These are phyloP conservation scores for Scopulariopsis brevicaulis DNA, from an alignment of 2,329 filamentous ascomycete species.

Conservation along the genomic window DNA sequence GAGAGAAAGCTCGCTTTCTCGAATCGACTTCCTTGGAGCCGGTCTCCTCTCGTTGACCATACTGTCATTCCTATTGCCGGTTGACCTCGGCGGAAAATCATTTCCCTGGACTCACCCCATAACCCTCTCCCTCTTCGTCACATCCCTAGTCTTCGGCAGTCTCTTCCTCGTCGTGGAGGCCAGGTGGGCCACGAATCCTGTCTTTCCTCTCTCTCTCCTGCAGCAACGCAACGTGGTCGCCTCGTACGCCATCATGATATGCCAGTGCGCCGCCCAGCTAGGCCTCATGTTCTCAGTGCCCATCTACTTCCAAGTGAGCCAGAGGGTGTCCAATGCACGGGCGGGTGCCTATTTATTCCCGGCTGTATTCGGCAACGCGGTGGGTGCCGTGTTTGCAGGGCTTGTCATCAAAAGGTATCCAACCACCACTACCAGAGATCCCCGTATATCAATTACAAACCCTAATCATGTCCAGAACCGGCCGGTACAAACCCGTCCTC, in stretches of 20 bases:
- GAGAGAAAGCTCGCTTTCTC: background rate
- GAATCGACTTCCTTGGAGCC: slow-evolving; percentile 47
- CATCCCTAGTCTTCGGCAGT: slow-evolving; percentile 23
- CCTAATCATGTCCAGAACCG: slow-evolving; percentile 28
- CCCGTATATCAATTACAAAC: background rate
- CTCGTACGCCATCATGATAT: slow-evolving; percentile 36
- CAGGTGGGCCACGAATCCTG: slow-evolving; percentile 36
- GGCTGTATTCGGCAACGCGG: slow-evolving; percentile 54
- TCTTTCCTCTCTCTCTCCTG: slow-evolving; percentile 46
- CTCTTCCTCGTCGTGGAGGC: slow-evolving; percentile 37
- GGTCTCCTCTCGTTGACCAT: slow-evolving; percentile 45
- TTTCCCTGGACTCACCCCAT: slow-evolving; percentile 40
- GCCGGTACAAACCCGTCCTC: slow-evolving; percentile 44
- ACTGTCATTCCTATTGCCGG: slow-evolving; percentile 41
- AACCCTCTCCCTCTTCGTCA: slow-evolving; percentile 26
- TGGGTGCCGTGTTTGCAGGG: slow-evolving; percentile 51
- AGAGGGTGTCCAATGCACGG: slow-evolving; percentile 41
- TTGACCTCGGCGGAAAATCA: slow-evolving; percentile 45
- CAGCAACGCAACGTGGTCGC: slow-evolving; percentile 37
- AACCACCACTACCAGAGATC: background rate
- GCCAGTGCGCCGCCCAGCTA: slow-evolving; percentile 44
- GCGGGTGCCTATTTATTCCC: slow-evolving; percentile 54
- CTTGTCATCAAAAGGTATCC: slow-evolving; percentile 34
- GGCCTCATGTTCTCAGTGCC: slow-evolving; percentile 49
- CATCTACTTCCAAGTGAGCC: slow-evolving; percentile 57